These are phyloP conservation scores for Breynia disticha DNA, from an alignment of 441 rosid species.

Conservation along the genomic window DNA sequence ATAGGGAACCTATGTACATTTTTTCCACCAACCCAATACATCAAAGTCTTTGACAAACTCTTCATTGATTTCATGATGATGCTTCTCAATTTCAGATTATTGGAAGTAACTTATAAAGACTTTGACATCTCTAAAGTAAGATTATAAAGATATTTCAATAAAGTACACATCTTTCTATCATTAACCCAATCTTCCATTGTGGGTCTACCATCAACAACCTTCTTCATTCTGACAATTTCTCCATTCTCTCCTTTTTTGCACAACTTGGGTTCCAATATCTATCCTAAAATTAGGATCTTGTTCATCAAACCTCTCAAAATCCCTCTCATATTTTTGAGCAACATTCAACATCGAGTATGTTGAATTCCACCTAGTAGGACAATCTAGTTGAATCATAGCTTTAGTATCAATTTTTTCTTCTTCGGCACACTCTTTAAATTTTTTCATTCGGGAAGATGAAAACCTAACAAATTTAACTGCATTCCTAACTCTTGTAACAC, in stretches of 20 bases:
- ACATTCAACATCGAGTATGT: too few species aligned
- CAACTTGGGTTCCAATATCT: not conserved
- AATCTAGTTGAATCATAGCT: too few species aligned
- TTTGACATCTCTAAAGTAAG: slow-evolving; percentile 1
- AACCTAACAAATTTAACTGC: too few species aligned
- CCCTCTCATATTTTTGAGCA: slow-evolving; percentile 8
- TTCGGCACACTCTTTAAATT: too few species aligned
- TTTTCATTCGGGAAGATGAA: too few species aligned
- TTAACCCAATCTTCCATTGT: not conserved
- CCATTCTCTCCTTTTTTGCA: not conserved
- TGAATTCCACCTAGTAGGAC: too few species aligned
- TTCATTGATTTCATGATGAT: not conserved
- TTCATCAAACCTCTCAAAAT: not conserved
- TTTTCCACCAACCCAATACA: not conserved
- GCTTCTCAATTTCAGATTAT: not conserved
- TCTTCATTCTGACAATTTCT: too few species aligned
- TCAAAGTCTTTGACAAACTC: not conserved
- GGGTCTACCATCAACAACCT: too few species aligned
- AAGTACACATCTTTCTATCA: not conserved
- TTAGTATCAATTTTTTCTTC: too few species aligned
- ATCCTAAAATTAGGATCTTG: not conserved
- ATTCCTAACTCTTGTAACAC: too few species aligned
- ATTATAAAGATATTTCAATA: slow-evolving; percentile 6
- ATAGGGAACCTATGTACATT: not conserved
- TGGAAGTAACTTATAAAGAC: slow-evolving; percentile 7